phyloP scores from a whole-genome alignment of 176 grass and related monocot genomes.

The Oryza meridionalis region DNA sequence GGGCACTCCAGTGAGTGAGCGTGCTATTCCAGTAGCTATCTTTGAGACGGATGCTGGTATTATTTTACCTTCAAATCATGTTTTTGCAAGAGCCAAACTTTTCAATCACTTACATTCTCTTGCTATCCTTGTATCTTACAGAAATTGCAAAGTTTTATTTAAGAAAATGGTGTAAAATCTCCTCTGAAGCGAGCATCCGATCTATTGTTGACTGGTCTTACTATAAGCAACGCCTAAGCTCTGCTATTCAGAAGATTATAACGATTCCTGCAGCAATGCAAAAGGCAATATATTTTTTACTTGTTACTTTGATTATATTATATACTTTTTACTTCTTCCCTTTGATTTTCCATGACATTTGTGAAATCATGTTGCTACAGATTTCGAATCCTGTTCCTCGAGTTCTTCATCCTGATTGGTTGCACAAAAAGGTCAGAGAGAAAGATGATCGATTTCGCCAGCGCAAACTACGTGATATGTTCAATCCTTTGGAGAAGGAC shows the following conservation, averaged over 20 bases:
- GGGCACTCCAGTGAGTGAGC: slow-evolving; percentile 98
- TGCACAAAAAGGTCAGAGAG: slow-evolving; percentile 96
- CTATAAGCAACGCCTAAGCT: slow-evolving; percentile 88
- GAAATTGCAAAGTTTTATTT: slow-evolving; percentile 81
- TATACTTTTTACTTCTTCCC: slow-evolving; percentile 5
- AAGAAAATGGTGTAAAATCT: slow-evolving; percentile 96
- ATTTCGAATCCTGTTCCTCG: slow-evolving; percentile 96
- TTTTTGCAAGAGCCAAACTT: slow-evolving; percentile 32
- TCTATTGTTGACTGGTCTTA: slow-evolving; percentile 97
- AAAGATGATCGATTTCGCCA: slow-evolving; percentile 93
- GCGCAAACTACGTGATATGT: slow-evolving; percentile 89
- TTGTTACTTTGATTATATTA: not conserved
- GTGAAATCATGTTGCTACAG: slow-evolving; percentile 51
- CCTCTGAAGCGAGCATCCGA: slow-evolving; percentile 74
- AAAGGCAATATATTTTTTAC: slow-evolving; percentile 58
- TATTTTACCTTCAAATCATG: slow-evolving; percentile 28
- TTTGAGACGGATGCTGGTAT: slow-evolving; percentile 94
- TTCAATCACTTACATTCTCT: slow-evolving; percentile 39
- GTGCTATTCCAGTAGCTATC: slow-evolving; percentile 90
- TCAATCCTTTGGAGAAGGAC: slow-evolving; percentile 62
- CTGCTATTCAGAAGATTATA: slow-evolving; percentile 97
- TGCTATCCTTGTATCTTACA: slow-evolving; percentile 31
- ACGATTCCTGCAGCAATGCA: slow-evolving; percentile 99
- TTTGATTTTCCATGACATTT: slow-evolving; percentile 32
- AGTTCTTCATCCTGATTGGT: slow-evolving; percentile 96